Conservation (phyloP, 192 early-diverging fungal genomes). For the Funneliformis mosseae region DNA sequence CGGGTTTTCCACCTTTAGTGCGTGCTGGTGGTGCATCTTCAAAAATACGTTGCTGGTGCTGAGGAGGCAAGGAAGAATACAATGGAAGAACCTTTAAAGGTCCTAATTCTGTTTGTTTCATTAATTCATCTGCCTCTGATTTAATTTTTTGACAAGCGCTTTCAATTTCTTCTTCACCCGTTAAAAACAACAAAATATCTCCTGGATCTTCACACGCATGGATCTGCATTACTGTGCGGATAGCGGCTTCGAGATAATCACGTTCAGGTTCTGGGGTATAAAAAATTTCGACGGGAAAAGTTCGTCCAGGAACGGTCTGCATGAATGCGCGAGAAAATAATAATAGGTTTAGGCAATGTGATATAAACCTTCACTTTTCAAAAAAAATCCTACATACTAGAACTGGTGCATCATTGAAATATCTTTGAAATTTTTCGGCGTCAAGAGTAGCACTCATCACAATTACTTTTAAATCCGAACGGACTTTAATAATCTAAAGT, state of each 20-base stretch:
- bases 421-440: slow-evolving; percentile 98
- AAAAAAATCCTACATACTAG: slow-evolving; percentile 55
- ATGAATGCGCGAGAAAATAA: background rate
- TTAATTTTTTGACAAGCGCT: slow-evolving; percentile 88
- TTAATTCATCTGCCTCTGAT: slow-evolving; percentile 72
- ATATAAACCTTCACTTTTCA: background rate
- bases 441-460: slow-evolving; percentile 99
- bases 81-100: slow-evolving; percentile 85
- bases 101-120: slow-evolving; percentile 64
- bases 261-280: slow-evolving; percentile 97
- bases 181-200: slow-evolving; percentile 95
- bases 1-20: slow-evolving; percentile 76
- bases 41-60: slow-evolving; percentile 92
- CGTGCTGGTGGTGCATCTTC: slow-evolving; percentile 83
- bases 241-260: slow-evolving; percentile 96
- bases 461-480: slow-evolving; percentile 87
- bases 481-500: slow-evolving; percentile 62
- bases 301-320: slow-evolving; percentile 87
- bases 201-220: slow-evolving; percentile 93
- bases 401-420: slow-evolving; percentile 95
- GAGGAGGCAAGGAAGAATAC: slow-evolving; percentile 91
- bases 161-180: slow-evolving; percentile 99
- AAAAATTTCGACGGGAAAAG: slow-evolving; percentile 97
- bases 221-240: slow-evolving; percentile 93
- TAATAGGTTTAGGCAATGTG: background rate